phyloP scores from a whole-genome alignment of 2,329 filamentous ascomycete genomes.

The Cladosporium phlei region DNA sequence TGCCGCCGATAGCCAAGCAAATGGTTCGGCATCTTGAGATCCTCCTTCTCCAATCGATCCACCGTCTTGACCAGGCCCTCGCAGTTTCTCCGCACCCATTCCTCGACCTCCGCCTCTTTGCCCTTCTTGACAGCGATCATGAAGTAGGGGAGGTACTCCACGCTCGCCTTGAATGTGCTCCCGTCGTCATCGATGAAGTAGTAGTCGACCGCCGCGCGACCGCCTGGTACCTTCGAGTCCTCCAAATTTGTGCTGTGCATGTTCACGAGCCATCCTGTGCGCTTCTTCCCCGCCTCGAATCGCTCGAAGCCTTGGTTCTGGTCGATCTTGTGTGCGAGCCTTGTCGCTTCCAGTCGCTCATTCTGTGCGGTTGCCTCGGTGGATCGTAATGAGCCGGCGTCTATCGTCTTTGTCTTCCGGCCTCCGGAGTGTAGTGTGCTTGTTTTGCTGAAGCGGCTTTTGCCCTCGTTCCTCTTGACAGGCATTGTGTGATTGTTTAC shows the following conservation, averaged over 20 bases:
- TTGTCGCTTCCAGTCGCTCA: slow-evolving; percentile 83
- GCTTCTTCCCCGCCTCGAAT: slow-evolving; percentile 82
- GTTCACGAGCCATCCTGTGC: slow-evolving; percentile 90
- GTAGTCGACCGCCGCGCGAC: slow-evolving; percentile 86
- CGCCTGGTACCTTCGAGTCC: slow-evolving; percentile 76
- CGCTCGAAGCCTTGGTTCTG: slow-evolving; percentile 90
- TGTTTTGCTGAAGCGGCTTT: slow-evolving; percentile 40
- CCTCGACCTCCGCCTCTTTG: slow-evolving; percentile 87
- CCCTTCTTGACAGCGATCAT: slow-evolving; percentile 84
- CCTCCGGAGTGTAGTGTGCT: slow-evolving; percentile 32
- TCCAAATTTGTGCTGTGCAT: slow-evolving; percentile 84
- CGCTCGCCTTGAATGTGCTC: slow-evolving; percentile 87
- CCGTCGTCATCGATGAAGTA: slow-evolving; percentile 93
- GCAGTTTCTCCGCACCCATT: slow-evolving; percentile 77
- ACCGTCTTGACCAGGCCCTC: slow-evolving; percentile 79
- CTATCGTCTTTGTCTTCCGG: slow-evolving; percentile 67
- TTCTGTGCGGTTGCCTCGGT: slow-evolving; percentile 85
- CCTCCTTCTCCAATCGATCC: slow-evolving; percentile 80
- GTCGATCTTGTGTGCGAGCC: slow-evolving; percentile 82
- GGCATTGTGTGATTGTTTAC: slow-evolving; percentile 36
- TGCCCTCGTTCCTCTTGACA: slow-evolving; percentile 37
- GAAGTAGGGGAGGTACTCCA: slow-evolving; percentile 97
- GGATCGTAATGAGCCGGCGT: slow-evolving; percentile 66
- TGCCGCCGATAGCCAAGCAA: slow-evolving; percentile 83
- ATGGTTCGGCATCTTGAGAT: slow-evolving; percentile 78